phyloP scores from a whole-genome alignment of 78 protist species.

The Pigoraptor vietnamica region DNA sequence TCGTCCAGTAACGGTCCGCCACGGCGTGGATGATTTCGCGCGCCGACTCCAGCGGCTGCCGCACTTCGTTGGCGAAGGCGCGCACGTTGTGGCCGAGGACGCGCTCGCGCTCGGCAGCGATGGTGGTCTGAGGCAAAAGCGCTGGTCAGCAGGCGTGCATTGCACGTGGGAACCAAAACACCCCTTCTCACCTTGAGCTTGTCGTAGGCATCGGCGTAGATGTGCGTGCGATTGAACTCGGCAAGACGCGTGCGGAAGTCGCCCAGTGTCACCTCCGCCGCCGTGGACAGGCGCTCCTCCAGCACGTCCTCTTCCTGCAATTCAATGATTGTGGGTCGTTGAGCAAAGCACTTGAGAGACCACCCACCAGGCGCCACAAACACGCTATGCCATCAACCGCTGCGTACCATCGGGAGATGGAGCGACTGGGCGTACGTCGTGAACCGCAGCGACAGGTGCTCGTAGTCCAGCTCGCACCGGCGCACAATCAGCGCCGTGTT shows the following conservation, averaged over 20 bases:
- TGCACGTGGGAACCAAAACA: neutral
- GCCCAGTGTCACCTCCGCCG: neutral
- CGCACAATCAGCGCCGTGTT: neutral
- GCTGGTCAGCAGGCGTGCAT: neutral
- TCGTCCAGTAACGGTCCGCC: neutral
- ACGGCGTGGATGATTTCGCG: neutral
- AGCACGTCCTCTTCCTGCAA: neutral
- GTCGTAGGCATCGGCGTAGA: neutral
- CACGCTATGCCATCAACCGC: too few species aligned
- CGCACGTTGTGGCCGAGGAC: neutral
- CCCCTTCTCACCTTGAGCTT: neutral
- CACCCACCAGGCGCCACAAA: too few species aligned
- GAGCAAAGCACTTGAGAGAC: too few species aligned
- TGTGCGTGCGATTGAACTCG: neutral
- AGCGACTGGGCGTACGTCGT: neutral
- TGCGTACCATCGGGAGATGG: neutral
- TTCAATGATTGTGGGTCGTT: neutral
- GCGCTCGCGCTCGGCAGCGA: neutral
- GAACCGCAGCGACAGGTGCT: neutral
- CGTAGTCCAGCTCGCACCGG: neutral
- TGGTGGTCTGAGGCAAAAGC: neutral
- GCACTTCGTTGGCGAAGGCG: neutral
- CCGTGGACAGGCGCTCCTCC: neutral
- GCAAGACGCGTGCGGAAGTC: neutral
- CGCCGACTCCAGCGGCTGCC: neutral